Evolutionary conservation across 495 filamentous ascomycete species (phyloP), one percentile per base, ranked within the genome.

Genomic region (Bombardia bombarda): DNA sequence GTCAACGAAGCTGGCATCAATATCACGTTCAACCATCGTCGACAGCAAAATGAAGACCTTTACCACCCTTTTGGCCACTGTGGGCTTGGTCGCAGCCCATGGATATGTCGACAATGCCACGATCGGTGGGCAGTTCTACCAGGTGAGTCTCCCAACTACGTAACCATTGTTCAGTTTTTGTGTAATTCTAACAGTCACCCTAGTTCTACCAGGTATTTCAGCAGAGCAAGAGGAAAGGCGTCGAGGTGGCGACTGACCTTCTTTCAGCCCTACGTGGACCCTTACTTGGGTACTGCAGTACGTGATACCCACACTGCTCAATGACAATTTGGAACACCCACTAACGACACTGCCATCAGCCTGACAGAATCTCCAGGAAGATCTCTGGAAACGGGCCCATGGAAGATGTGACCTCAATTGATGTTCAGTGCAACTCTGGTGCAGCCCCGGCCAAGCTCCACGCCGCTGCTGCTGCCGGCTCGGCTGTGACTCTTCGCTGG

Each of bases 401-500:
- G 37, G 63, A 70, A 39, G 68, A 74, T 42, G 41, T 71, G 3
- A 67, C 63, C 7, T 56, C 57, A 6, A 49, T 65, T 42, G 72
- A 71, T 37, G 37, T 75, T 7, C 68, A 73, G 47, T 75, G 78
- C 38, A 60, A 62, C 47, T 42, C 43, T 13, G 71, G 67, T 10
- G 60, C 74, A 7, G 66, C 66, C 10, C 75, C 78, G 3, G 84
- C 70, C 37, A 60, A 69, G 13, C 58, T 77, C 21, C 70, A 70
- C 42, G 77, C 75, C 25, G 42, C 64, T 16, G 70, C 72, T 16
- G 62, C 65, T 32, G 79, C 79, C 24, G 78, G 79, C 40, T 70
- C 67, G 18, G 62, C 55, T 2, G 72, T 83, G 33, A 71, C 71
- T 39, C 65, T 86, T 12, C 73, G 76, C 46, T 84, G 80, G 80